Evolutionary conservation across 139 green algal species (phyloP), one percentile per base, ranked within the genome.

Genomic region (Coelastrella sp.): DNA sequence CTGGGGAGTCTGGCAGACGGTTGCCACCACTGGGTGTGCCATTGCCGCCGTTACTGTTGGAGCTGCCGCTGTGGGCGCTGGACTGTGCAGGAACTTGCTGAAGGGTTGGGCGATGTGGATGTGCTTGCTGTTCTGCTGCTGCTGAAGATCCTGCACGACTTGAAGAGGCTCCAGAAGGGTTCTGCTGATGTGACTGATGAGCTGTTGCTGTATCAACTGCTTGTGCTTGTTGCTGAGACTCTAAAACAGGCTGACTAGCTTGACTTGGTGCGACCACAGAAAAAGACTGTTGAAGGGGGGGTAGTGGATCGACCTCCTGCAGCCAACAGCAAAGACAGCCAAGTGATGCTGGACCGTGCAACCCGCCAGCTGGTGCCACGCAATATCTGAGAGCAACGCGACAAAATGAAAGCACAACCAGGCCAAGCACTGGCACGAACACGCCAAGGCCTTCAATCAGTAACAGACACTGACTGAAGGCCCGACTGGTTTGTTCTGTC

Each of bases 251-350:
- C 80, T 86, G 80, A 75, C 13, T 60, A 10, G n/a, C 80, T 76
- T 75, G 22, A 86, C n/a, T 75, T 61, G 80, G 80, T 75, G 47
- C 80, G 80, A 86, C 80, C 80, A 86, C 80, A 73, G 61, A 76
- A 73, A 20, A 85, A 86, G 71, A 68, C 65, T 76, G 80, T 86
- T 76, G 80, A 65, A 76, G 80, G 61, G 80, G 19, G 80, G 61
- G 80, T 20, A 75, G 80, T 86, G 80, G 80, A 75, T 86, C 80
- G 80, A 86, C 80, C 80, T 86, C 80, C 80, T 86, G 80, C 80
- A 76, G 13, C 8, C 60, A 76, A 23, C 17, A 85, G 58, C 80
- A 76, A 22, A 10, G 32, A 76, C 22, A 47, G 80, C 80, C 32
- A 47, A 47, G 32, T 47, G 32, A 47, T 47, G 32, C 32, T 47